These are phyloP conservation scores for Aciculosporium take DNA, from an alignment of 2,329 filamentous ascomycete species.

Conservation along the genomic window DNA sequence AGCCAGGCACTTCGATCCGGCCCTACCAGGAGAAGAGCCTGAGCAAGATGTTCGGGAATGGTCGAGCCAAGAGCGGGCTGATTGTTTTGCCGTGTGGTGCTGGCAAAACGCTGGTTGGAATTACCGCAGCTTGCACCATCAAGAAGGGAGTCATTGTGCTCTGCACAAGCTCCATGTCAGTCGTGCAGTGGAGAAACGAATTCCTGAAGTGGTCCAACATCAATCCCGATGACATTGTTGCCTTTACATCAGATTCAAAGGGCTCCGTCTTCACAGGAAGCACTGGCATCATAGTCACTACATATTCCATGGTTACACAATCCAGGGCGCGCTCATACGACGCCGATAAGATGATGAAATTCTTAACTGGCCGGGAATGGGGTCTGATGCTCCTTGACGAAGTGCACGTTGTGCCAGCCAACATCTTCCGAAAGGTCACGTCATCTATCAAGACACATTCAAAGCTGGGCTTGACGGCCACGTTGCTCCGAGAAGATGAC, in stretches of 20 bases:
- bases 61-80: slow-evolving; percentile 89
- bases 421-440: slow-evolving; percentile 91
- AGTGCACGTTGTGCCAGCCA: slow-evolving; percentile 92
- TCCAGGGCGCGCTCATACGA: slow-evolving; percentile 79
- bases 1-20: slow-evolving; percentile 78
- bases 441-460: slow-evolving; percentile 87
- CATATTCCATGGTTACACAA: slow-evolving; percentile 97
- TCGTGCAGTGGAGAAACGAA: slow-evolving; percentile 90
- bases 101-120: slow-evolving; percentile 94
- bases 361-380: slow-evolving; percentile 81
- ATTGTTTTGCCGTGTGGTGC: slow-evolving; percentile 95
- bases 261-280: slow-evolving; percentile 63
- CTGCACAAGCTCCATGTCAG: slow-evolving; percentile 95
- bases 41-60: slow-evolving; percentile 99
- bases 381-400: slow-evolving; percentile 94
- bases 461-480: slow-evolving; percentile 88
- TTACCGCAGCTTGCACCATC: slow-evolving; percentile 93
- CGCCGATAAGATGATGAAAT: slow-evolving; percentile 95
- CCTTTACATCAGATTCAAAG: slow-evolving; percentile 92
- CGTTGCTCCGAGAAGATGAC: slow-evolving; percentile 87
- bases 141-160: slow-evolving; percentile 93
- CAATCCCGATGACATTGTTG: slow-evolving; percentile 79
- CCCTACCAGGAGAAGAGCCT: slow-evolving; percentile 94
- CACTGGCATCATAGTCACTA: slow-evolving; percentile 92
- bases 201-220: slow-evolving; percentile 98